Percentiles rank a stretch among this genome's conserved stretches.
These are phyloP conservation scores for Fusarium sp. DNA, from an alignment of 2,329 filamentous ascomycete genomes.

Conservation along the genomic window DNA sequence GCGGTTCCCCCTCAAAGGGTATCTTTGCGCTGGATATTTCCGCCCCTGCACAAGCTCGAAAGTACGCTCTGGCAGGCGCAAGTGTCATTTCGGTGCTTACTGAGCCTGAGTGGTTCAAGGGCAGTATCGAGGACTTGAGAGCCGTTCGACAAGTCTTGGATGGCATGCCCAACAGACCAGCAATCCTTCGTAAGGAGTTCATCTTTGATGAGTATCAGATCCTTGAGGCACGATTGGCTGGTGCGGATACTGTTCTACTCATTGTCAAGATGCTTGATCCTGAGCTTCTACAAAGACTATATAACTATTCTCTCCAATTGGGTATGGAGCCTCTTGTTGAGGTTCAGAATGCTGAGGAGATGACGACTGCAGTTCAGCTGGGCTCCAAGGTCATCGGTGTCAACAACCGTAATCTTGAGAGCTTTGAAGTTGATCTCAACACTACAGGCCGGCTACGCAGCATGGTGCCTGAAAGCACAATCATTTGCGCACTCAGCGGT, in stretches of 20 bases:
- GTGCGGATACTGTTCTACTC: conserved; percentile 91
- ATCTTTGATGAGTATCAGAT: conserved; percentile 99
- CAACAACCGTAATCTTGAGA: conserved; percentile 96
- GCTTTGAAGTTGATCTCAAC: conserved; percentile 93
- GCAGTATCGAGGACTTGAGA: conserved; percentile 91
- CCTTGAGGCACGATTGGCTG: conserved; percentile 88
- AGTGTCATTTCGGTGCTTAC: conserved; percentile 99
- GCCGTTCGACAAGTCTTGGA: conserved; percentile 89
- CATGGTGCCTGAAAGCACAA: conserved; percentile 84
- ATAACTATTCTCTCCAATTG: conserved; percentile 86
- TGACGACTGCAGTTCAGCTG: conserved; percentile 84
- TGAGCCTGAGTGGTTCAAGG: conserved; percentile 99
- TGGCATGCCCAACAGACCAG: conserved; percentile 90
- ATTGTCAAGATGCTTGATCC: conserved; percentile 98
- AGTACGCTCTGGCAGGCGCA: conserved; percentile 91
- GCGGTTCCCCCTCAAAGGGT: conserved; percentile 95
- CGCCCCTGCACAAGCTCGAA: conserved; percentile 87
- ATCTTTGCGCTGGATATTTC: conserved; percentile 88
- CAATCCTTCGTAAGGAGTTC: conserved; percentile 94
- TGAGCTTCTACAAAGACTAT: conserved; percentile 77
- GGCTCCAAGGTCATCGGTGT: conserved; percentile 94
- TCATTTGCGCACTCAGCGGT: conserved; percentile 93
- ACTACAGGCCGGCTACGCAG: conserved; percentile 90
- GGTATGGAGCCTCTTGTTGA: conserved; percentile 99
- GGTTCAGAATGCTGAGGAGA: conserved; percentile 94